Evolutionary conservation across 805 yeast genomes (phyloP).

Genomic region (Wickerhamomyces ciferrii): DNA sequence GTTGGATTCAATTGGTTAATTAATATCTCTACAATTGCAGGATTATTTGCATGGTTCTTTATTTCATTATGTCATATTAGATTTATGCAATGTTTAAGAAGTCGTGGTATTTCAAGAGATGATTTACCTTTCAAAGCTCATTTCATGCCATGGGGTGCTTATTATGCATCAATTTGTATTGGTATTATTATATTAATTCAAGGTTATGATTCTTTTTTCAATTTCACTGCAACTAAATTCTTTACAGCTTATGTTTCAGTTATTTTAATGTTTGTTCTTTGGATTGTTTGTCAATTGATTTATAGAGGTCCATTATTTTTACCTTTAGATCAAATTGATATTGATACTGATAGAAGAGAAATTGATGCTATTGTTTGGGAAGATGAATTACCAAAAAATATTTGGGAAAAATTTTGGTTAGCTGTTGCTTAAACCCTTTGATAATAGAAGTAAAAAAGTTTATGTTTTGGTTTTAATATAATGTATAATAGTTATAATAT

Average conservation of each 20-base stretch:
- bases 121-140: slow-evolving; percentile 64
- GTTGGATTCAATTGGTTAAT: slow-evolving; percentile 63
- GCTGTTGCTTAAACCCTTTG: slow-evolving; percentile 11
- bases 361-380: slow-evolving; percentile 53
- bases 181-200: slow-evolving; percentile 60
- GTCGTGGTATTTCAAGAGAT: slow-evolving; percentile 58
- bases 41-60: slow-evolving; percentile 63
- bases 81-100: slow-evolving; percentile 54
- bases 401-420: slow-evolving; percentile 53
- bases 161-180: slow-evolving; percentile 49
- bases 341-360: slow-evolving; percentile 58
- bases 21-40: slow-evolving; percentile 63
- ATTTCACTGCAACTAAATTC: slow-evolving; percentile 46
- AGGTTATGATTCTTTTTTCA: slow-evolving; percentile 60
- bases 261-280: slow-evolving; percentile 45
- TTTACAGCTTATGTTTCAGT: slow-evolving; percentile 63
- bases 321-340: slow-evolving; percentile 55
- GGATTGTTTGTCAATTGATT: slow-evolving; percentile 45
- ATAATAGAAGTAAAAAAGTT: neutral
- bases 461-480: neutral
- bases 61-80: slow-evolving; percentile 56
- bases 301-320: slow-evolving; percentile 41
- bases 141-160: slow-evolving; percentile 60
- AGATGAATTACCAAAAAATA: slow-evolving; percentile 40
- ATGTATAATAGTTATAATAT: neutral